Base-by-base conservation (phyloP, 345 rosid genomes). In the Passiflora organensis region DNA sequence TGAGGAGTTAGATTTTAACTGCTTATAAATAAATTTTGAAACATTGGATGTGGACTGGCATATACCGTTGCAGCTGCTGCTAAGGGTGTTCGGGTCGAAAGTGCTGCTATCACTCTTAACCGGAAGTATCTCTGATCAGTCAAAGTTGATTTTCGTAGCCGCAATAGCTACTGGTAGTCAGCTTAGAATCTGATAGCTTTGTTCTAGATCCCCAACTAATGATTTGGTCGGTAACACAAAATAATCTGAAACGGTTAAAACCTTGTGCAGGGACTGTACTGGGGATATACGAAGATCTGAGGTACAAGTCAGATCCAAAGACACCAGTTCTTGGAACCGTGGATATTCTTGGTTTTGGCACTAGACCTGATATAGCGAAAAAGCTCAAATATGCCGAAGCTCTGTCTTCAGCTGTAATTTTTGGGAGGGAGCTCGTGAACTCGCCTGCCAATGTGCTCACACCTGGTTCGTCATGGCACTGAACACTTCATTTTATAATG, bases 371-470 rank as follows among this genome's bases (percentile, higher is more conserved):
- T 48, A 8, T 89, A 17, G 88, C 80, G 43, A 89, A 84, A 85
- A 86, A 80, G 78, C 83, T 93, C 51, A 84, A 83, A 73, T 79
- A 83, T 55, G 96, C 97, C 53, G 85, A 80, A 75, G 72, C 78
- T 76, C 81, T 93, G 63, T 81, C 80, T 68, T 74, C 78, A 53
- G 94, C 84, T 53, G 72, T 93, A 11, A 76, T 86, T 53, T 76
- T 89, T 25, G 99, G 95, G 50, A 89, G 72, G 61, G 91, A 89
- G 67, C 94, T 93, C 1, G 91, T 70, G 48, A 93, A 93, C 58
- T 86, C 99, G 32, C 97, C 91, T 1, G 97, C 99, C 64, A 93
- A 89, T 75, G 97, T 89, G 4, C 91, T 89, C 32, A 93, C 99
- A 51, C 99, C 89, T 24, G 95, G 96, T 85, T 65, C 6, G 75